Percentiles rank a stretch among this genome's conserved stretches.
Evolutionary conservation across 2,329 filamentous ascomycete genomes (phyloP).

Genomic region (Lojkania enalia): DNA sequence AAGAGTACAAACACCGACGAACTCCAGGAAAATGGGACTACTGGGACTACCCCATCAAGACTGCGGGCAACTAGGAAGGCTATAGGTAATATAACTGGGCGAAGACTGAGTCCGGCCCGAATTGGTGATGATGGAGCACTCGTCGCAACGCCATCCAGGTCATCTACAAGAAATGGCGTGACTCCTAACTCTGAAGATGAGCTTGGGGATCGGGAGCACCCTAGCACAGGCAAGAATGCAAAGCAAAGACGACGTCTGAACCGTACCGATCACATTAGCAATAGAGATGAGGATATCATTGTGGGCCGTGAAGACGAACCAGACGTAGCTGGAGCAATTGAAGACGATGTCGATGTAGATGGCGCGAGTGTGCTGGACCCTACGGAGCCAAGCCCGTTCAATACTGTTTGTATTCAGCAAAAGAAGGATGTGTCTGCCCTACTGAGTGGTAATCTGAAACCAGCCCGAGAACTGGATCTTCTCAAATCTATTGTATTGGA

Average conservation of each 20-base stretch:
- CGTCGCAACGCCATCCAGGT: conserved; percentile 20
- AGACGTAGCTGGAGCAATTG: conserved; percentile 8
- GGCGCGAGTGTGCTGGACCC: conserved; percentile 38
- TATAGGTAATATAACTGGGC: conserved; percentile 7
- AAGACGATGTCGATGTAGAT: conserved; percentile 32
- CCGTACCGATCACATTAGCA: conserved; percentile 33
- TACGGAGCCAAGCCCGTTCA: conserved; percentile 43
- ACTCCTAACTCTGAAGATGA: conserved; percentile 31
- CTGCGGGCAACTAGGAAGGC: conserved; percentile 14
- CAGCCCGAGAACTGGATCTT: conserved; percentile 32
- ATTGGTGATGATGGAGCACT: conserved; percentile 13
- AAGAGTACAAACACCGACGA: conserved; percentile 10
- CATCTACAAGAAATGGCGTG: conserved; percentile 16
- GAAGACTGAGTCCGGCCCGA: conserved; percentile 12
- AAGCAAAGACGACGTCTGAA: conserved; percentile 27
- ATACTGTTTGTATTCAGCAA: conserved; percentile 6
- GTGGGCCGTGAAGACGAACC: conserved; percentile 19
- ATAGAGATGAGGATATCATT: conserved; percentile 20
- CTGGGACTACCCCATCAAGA: conserved; percentile 13
- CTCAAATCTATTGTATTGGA: conserved; percentile 46
- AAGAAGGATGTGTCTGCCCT: conserved; percentile 15
- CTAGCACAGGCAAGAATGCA: conserved; percentile 20
- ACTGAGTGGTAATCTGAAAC: conserved; percentile 20
- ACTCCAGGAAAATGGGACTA: conserved; percentile 3
- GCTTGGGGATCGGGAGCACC: conserved; percentile 12